These are phyloP conservation scores for Pistacia vera DNA, from an alignment of 345 rosid species.

Conservation along the genomic window DNA sequence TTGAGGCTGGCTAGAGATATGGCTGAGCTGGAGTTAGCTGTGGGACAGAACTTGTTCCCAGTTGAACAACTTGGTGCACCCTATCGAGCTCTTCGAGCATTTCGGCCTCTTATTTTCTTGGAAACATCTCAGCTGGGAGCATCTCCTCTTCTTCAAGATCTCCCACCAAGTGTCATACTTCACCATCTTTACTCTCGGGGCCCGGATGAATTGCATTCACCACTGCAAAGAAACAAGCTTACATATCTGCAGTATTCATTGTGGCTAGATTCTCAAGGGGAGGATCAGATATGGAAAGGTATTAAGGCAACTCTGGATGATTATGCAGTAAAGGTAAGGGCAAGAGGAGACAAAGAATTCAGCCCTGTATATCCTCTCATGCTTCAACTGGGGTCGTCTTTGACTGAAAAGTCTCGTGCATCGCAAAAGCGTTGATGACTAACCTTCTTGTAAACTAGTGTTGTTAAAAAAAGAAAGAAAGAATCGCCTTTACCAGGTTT, in stretches of 20 bases:
- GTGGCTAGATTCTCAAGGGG: conserved; percentile 95
- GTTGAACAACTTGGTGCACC: conserved; percentile 99
- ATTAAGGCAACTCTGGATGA: conserved; percentile 94
- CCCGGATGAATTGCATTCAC: conserved; percentile 86
- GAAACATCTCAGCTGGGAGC: conserved; percentile 83
- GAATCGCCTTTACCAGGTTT: neutral
- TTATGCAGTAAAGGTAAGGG: conserved; percentile 72
- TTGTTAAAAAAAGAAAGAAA: neutral
- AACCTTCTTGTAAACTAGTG: conserved; percentile 4
- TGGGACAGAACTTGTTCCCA: conserved; percentile 91
- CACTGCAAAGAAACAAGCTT: conserved; percentile 84
- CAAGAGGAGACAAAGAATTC: conserved; percentile 97
- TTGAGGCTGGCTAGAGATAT: conserved; percentile 96
- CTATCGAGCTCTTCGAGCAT: conserved; percentile 93
- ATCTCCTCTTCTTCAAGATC: conserved; percentile 88
- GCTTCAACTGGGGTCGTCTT: conserved; percentile 83
- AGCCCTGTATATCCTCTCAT: conserved; percentile 95
- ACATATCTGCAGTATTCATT: conserved; percentile 81
- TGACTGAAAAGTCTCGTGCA: conserved; percentile 41
- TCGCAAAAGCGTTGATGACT: conserved; percentile 18
- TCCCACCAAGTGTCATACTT: conserved; percentile 81
- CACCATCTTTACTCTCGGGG: conserved; percentile 96
- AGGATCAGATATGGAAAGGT: conserved; percentile 99
- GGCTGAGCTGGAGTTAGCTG: conserved; percentile 98
- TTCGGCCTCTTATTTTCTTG: conserved; percentile 87